Conservation (phyloP, 371 early-diverging fungal genomes). For the Funneliformis caledonium region DNA sequence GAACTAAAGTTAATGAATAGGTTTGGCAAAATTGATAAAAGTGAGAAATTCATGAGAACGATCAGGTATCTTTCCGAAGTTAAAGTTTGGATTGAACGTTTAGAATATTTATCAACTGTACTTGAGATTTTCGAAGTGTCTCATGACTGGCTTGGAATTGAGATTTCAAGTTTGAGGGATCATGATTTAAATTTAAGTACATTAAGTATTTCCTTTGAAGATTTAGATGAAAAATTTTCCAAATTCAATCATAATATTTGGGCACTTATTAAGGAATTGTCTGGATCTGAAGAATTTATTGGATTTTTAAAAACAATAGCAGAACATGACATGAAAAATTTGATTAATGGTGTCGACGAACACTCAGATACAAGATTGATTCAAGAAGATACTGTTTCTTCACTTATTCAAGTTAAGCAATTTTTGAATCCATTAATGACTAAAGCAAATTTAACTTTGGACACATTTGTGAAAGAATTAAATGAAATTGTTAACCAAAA, state of each 20-base stretch:
- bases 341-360: slow-evolving; percentile 40
- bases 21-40: not conserved
- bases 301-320: slow-evolving; percentile 10
- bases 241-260: slow-evolving; percentile 2
- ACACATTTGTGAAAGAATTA: slow-evolving; percentile 16
- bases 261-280: slow-evolving; percentile 31
- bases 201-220: not conserved
- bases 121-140: not conserved
- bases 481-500: slow-evolving; percentile 11
- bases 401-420: slow-evolving; percentile 40
- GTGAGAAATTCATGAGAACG: not conserved
- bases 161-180: not conserved
- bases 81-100: not conserved
- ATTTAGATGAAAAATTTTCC: not conserved
- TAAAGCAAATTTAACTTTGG: not conserved
- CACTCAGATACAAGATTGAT: slow-evolving; percentile 36
- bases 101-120: slow-evolving; percentile 8
- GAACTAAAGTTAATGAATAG: slow-evolving; percentile 25
- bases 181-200: slow-evolving; percentile 8
- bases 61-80: slow-evolving; percentile 21
- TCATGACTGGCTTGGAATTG: not conserved
- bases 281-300: slow-evolving; percentile 21
- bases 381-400: slow-evolving; percentile 40
- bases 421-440: slow-evolving; percentile 29
- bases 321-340: slow-evolving; percentile 35